Base-by-base conservation (phyloP, 768 basidiomycete species). In the Calocera viscosa region DNA sequence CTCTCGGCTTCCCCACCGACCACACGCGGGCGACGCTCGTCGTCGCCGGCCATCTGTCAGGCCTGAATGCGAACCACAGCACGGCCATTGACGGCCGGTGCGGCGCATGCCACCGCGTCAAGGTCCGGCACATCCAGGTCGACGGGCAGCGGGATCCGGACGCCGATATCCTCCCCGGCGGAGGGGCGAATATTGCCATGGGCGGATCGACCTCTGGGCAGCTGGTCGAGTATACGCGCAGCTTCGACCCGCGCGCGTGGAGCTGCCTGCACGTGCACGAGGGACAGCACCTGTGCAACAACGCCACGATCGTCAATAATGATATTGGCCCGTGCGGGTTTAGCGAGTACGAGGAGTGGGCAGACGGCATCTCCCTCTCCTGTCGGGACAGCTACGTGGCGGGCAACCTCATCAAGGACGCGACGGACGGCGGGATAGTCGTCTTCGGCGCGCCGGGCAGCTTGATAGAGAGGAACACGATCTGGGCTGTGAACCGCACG, bases 121-220 rank as follows among this genome's bases (percentile, higher is more conserved):
- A 77, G 69, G 76, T 92, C 40, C 81, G 88, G 43, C 85, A 92
- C 76, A 74, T 93, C n/a, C 89, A 90, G 89, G 83, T 93, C 69
- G 82, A 92, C 72, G 90, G 91, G 17, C 83, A 84, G 3, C 83
- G 90, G 67, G 76, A 75, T 19, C 82, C 81, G 26, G 83, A 79
- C 8, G 70, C 80, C 40, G 81, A 85, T 1, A 81, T 80, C 0
- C 53, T 60, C 53, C 53, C 53, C 53, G 69, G 64, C 28, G 89
- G 89, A 11, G 88, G 87, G 0, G 90, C 82, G 22, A 91, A 90
- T 71, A 90, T 93, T 66, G 90, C 92, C 76, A 86, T 93, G 80
- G 91, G 91, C 3, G 91, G 90, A 8, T 71, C 80, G 19, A 92
- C 88, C 69, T 77, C 83, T 1, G 78, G 81, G 71, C 91, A 94